Conservation (phyloP, 192 early-diverging fungal genomes). For the Linnemannia hyalina region DNA sequence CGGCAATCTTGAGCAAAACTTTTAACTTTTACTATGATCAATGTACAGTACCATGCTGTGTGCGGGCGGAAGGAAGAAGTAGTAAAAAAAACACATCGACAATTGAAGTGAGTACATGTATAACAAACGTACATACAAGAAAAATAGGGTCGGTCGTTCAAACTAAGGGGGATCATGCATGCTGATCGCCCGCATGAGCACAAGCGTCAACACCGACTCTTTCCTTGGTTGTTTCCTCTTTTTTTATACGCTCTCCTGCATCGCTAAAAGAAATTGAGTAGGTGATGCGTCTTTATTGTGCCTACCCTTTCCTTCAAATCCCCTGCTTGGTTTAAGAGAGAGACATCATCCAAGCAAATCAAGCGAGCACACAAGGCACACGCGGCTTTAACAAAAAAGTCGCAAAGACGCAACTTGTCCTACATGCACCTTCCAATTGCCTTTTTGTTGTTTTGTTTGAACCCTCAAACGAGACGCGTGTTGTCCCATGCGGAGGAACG, state of each 20-base stretch:
- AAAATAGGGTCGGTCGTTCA: conserved; percentile 3
- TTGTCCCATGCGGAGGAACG: neutral
- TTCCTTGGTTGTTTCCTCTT: neutral
- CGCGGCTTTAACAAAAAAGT: neutral
- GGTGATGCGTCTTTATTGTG: neutral
- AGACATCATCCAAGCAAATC: neutral
- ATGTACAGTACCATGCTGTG: neutral
- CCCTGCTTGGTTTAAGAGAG: neutral
- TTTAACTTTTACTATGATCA: neutral
- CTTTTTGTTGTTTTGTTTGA: neutral
- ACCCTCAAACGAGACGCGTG: neutral
- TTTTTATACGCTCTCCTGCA: neutral
- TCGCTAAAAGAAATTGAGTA: neutral
- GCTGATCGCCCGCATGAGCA: conserved; percentile 5
- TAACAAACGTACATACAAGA: neutral
- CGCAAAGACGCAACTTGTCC: neutral
- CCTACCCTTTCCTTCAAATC: neutral
- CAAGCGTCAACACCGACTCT: neutral
- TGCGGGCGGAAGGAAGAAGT: neutral
- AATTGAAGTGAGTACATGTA: neutral
- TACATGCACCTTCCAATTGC: neutral
- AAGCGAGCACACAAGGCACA: neutral
- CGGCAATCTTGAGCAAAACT: neutral
- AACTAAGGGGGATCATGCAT: neutral
- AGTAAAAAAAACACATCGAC: neutral